Evolutionary conservation across 352 stramenopile species (phyloP), one percentile per base, ranked within the genome.

Genomic region (Thraustochytrium sp.): DNA sequence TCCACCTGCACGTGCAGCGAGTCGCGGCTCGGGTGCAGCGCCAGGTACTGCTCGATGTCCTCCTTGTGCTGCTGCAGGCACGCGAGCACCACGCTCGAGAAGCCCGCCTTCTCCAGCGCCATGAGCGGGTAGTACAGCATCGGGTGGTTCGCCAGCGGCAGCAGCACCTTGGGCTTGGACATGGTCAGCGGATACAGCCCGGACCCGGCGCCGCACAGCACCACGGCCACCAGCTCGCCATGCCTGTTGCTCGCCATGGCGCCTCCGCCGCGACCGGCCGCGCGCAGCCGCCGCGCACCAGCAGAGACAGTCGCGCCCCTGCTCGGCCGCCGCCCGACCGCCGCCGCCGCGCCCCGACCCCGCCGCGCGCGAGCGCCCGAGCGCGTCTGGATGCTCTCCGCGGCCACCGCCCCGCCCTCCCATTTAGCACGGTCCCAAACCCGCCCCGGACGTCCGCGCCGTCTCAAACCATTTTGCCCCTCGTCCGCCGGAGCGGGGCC

Each of bases 161-260:
- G 51, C 34, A 80, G 68, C 29, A 51, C 48, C 49, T 65, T 65
- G 2, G 68, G 68, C 23, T 13, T 63, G 8, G 62, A 53, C n/a
- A 75, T 11, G 23, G 68, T 80, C 48, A 80, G 38, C 29, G 68
- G 68, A 26, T 63, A 80, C 13, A 80, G 53, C n/a, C 68, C 68
- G 9, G 68, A 80, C 23, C 46, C 68, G 21, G 48, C 68, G 18
- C 44, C 68, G 5, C 44, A 42, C 16, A 80, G 68, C 23, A 80
- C 37, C 53, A 80, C 23, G 13, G 68, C 68, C 44, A 36, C 9
- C 1, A 80, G 76, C 53, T 80, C 68, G 18, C 36, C 34, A 34
- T 31, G 13, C 16, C 44, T 5, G 26, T 63, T 21, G 26, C 5
- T 5, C 54, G 54, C 5, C 26, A n/a, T n/a, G n/a, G n/a, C n/a